Evolutionary conservation across 2,329 filamentous ascomycete species (phyloP), one percentile per base, ranked within the genome.

Genomic region (Fusarium newnesense): DNA sequence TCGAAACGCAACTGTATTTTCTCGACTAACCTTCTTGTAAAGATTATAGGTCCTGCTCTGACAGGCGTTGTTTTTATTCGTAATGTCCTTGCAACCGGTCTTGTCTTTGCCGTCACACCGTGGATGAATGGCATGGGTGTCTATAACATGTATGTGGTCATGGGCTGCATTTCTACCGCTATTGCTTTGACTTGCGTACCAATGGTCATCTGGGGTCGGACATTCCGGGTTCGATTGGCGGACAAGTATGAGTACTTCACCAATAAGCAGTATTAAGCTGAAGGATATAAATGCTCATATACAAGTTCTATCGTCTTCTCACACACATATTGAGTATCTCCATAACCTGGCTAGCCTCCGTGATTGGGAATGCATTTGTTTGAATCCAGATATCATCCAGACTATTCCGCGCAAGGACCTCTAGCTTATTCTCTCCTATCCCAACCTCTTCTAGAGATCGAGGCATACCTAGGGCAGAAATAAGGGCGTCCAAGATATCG

Each of bases 391-490:
- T 80, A 77, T 90, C 87, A 7, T 84, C 79, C 72, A 90, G 76
- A 69, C 84, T 85, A 67, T 86, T 85, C 64, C 81, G 79, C 0
- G 88, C 87, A 52, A 91, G 76, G 7, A 68, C 74, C 28, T 85
- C 83, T 21, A 89, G 76, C 74, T 84, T 82, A 5, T 89, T 85
- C 30, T 80, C 80, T 1, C 83, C 82, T 5, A 91, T 83, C 0
- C 85, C 83, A 4, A 90, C 86, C 9, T 87, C 87, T 50, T 81
- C 83, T 52, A 91, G 74, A 7, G 83, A 85, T 60, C 85, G 81
- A n/a, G 88, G 88, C 85, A 91, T 82, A 2, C 84, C 87, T 24
- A 91, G 76, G 44, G 84, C 83, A 11, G 83, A 81, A 46, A 91
- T 84, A 6, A 90, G 79, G 7, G 81, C 83, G 54, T 87, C 86